Evolutionary conservation across 345 rosid genomes (phyloP).

Genomic region (Sonneratia caseolaris): DNA sequence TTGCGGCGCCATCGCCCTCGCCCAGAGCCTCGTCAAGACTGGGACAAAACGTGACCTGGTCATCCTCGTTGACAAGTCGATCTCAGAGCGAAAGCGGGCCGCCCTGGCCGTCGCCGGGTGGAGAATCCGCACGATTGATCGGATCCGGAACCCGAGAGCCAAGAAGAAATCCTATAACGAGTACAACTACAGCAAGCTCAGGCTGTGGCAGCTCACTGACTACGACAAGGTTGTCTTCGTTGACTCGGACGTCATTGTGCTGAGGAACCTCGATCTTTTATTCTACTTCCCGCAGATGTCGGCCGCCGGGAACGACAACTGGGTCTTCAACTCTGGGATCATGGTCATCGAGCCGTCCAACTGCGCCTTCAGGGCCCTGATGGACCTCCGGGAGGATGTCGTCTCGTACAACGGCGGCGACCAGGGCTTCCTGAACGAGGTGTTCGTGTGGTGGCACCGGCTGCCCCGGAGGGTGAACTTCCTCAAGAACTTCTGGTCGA

Average conservation of each 20-base stretch:
- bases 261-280: slow-evolving; percentile 65
- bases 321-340: slow-evolving; percentile 84
- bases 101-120: slow-evolving; percentile 73
- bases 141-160: slow-evolving; percentile 82
- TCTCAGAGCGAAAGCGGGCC: slow-evolving; percentile 46
- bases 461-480: slow-evolving; percentile 72
- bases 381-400: slow-evolving; percentile 51
- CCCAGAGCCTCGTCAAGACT: slow-evolving; percentile 71
- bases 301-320: slow-evolving; percentile 77
- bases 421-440: slow-evolving; percentile 78
- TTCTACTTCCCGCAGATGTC: slow-evolving; percentile 82
- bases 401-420: slow-evolving; percentile 94
- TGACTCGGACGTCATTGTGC: slow-evolving; percentile 77
- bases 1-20: slow-evolving; percentile 82
- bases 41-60: slow-evolving; percentile 78
- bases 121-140: slow-evolving; percentile 49
- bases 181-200: slow-evolving; percentile 84
- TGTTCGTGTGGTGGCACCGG: slow-evolving; percentile 91
- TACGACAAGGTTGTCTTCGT: slow-evolving; percentile 80
- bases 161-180: slow-evolving; percentile 61
- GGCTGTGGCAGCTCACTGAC: slow-evolving; percentile 84
- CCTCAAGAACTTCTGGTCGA: slow-evolving; percentile 85
- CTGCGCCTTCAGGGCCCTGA: slow-evolving; percentile 59
- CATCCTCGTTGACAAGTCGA: slow-evolving; percentile 68
- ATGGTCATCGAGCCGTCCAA: slow-evolving; percentile 96